Evolutionary conservation across 176 grass and related monocot species (phyloP).

Genomic region (Rhynchospora tenuis): DNA sequence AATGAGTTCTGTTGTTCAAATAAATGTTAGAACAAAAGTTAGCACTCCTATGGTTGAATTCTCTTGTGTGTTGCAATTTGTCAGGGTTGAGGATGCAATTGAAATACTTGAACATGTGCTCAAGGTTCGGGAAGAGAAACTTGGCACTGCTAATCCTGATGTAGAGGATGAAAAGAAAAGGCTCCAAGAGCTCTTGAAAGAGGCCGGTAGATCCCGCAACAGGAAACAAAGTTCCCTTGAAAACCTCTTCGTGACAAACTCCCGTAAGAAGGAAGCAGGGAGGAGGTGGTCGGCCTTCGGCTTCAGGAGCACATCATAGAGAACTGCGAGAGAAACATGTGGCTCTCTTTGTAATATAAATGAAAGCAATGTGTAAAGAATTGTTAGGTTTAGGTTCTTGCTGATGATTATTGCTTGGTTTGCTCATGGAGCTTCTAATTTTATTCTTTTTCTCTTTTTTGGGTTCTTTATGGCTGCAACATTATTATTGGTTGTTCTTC

Average conservation of each 20-base stretch:
- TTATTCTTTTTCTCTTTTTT: constrained; percentile 1
- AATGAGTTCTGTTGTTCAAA: background rate
- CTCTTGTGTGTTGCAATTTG: background rate
- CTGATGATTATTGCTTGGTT: constrained; percentile 48
- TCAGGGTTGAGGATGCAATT: constrained; percentile 89
- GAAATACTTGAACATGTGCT: constrained; percentile 87
- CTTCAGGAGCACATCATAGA: constrained; percentile 48
- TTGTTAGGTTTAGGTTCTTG: constrained; percentile 13
- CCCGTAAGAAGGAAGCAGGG: constrained; percentile 64
- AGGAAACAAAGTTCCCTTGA: constrained; percentile 84
- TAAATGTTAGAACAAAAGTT: background rate
- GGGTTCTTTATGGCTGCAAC: background rate
- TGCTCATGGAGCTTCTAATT: constrained; percentile 45
- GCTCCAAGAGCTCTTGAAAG: constrained; percentile 71
- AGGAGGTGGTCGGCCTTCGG: constrained; percentile 91
- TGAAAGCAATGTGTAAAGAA: constrained; percentile 51
- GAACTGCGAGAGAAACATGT: background rate
- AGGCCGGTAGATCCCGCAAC: constrained; percentile 64
- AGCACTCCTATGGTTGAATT: background rate
- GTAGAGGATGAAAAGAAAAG: constrained; percentile 94
- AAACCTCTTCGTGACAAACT: constrained; percentile 53
- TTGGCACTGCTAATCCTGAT: constrained; percentile 88
- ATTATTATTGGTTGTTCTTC: constrained; percentile 20
- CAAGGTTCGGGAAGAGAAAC: constrained; percentile 89
- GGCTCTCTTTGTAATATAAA: constrained; percentile 49